phyloP scores from a whole-genome alignment of 768 basidiomycete species.

The Serendipita sp. region DNA sequence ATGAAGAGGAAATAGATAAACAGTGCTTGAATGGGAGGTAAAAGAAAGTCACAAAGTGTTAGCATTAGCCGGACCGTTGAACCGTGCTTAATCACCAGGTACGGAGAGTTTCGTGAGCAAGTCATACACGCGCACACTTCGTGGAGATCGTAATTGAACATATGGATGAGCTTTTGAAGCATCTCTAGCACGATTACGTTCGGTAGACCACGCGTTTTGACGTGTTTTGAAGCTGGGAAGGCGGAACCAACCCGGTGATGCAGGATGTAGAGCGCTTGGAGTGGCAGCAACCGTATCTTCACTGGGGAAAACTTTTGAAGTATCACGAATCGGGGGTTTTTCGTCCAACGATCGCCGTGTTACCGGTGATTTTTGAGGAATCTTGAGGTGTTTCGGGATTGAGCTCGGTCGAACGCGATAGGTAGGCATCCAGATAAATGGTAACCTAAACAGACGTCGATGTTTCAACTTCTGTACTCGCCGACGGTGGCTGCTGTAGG shows the following conservation, averaged over 20 bases:
- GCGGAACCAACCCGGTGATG: neutral
- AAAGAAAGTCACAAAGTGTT: no score
- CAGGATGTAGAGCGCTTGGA: no score
- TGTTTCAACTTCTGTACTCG: no score
- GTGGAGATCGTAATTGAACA: neutral
- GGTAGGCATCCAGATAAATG: neutral
- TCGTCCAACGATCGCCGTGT: neutral
- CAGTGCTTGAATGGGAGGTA: neutral
- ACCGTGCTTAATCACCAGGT: neutral
- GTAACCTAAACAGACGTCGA: no score
- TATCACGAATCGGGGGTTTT: neutral
- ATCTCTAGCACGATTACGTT: neutral
- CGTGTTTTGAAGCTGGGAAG: neutral
- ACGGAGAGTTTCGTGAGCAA: neutral
- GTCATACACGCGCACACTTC: neutral
- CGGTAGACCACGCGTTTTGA: neutral
- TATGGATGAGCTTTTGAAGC: slow-evolving; percentile 2
- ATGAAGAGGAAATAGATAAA: neutral
- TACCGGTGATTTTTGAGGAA: neutral
- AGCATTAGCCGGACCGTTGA: neutral
- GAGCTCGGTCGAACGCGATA: slow-evolving; percentile 4
- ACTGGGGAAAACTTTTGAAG: neutral
- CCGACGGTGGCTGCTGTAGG: no score
- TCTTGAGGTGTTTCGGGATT: slow-evolving; percentile 1
- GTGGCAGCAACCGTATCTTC: neutral